Percentiles rank a stretch among this genome's conserved stretches.
These are phyloP conservation scores for Camelina hispida DNA, from an alignment of 345 rosid genomes.

Conservation along the genomic window DNA sequence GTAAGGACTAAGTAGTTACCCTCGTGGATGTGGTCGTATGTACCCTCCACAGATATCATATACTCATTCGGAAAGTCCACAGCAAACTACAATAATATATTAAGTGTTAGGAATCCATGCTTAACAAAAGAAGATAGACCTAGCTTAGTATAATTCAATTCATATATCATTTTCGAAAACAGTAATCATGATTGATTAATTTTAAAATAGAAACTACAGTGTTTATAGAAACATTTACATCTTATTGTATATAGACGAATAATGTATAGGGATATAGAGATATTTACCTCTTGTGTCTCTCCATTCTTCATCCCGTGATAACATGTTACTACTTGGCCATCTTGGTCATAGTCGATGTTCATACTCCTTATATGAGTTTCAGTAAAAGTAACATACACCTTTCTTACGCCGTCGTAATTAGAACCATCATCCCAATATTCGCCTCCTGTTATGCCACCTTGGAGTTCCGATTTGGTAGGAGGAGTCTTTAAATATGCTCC, in stretches of 20 bases:
- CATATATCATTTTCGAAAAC: not conserved
- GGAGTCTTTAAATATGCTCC: constrained; percentile 24
- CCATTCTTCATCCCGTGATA: constrained; percentile 34
- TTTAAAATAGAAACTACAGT: not conserved
- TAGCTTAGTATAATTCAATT: not conserved
- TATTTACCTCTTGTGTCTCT: constrained; percentile 36
- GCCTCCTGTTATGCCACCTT: constrained; percentile 18
- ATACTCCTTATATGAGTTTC: constrained; percentile 35
- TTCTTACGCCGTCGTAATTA: constrained; percentile 20
- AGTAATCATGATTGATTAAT: not conserved
- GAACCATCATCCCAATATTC: constrained; percentile 36
- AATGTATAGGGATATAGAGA: not conserved
- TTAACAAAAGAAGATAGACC: not conserved
- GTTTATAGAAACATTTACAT: not conserved
- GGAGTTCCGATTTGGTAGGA: constrained; percentile 29
- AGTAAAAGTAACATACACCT: constrained; percentile 31
- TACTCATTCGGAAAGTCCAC: constrained; percentile 36
- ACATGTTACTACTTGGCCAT: constrained; percentile 17
- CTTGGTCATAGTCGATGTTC: constrained; percentile 30
- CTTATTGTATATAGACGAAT: not conserved
- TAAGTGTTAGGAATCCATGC: not conserved
- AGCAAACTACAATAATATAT: constrained; percentile 14
- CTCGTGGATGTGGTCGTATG: not conserved
- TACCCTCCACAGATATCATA: constrained; percentile 31
- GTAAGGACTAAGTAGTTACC: constrained; percentile 16